phyloP scores from a whole-genome alignment of 1,284 basidiomycete species.

The Cryptococcus sp. region DNA sequence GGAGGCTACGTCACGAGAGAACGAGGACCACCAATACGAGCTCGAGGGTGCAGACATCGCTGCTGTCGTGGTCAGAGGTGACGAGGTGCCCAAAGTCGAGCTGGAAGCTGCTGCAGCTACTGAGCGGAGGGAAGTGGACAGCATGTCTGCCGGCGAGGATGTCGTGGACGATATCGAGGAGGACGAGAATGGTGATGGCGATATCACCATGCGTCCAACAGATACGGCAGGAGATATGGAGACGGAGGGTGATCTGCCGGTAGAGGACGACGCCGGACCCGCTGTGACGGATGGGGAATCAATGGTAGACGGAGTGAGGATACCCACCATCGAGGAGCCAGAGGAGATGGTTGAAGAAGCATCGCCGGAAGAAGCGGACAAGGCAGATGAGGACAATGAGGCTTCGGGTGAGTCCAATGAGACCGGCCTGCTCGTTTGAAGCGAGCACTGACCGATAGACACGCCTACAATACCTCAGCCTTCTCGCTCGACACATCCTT shows the following conservation, averaged over 20 bases:
- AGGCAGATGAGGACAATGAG: constrained; percentile 4
- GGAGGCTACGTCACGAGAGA: too few relatives aligned
- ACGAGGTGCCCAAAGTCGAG: not conserved
- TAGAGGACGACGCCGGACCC: not conserved
- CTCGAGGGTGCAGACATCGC: not conserved
- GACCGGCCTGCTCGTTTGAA: not conserved
- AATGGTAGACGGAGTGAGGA: too few relatives aligned
- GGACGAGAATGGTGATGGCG: not conserved
- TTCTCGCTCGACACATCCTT: constrained; percentile 20
- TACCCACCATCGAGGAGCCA: too few relatives aligned
- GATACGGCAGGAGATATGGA: not conserved
- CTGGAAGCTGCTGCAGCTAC: not conserved
- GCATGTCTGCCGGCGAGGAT: not conserved
- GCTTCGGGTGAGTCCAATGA: constrained; percentile 8
- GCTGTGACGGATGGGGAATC: too few relatives aligned
- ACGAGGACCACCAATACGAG: not conserved
- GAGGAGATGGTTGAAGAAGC: constrained; percentile 13
- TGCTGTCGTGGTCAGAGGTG: too few relatives aligned
- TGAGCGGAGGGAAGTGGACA: not conserved
- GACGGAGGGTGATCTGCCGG: not conserved
- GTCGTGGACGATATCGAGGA: not conserved
- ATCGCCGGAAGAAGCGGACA: constrained; percentile 3
- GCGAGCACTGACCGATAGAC: not conserved
- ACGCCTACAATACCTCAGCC: constrained; percentile 6
- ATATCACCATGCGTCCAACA: not conserved